Evolutionary conservation across 2,329 filamentous ascomycete species (phyloP), one percentile per base, ranked within the genome.

Genomic region (Zarea fungicola): DNA sequence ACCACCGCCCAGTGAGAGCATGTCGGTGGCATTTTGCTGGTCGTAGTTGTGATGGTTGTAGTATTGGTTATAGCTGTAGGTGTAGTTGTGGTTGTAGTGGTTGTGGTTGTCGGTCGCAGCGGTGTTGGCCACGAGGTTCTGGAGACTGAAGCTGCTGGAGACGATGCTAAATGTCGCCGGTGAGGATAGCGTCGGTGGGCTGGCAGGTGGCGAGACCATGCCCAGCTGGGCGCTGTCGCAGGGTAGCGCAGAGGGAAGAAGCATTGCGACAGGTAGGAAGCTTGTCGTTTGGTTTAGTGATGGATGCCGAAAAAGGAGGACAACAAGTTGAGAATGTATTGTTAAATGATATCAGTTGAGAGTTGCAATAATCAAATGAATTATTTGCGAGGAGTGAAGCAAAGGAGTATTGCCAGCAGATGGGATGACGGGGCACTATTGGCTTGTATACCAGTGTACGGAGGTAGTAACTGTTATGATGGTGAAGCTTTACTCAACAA

Each of bases 121-220:
- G 13, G 74, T 67, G 4, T 68, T 57, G 22, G 72, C 65, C 52
- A 83, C 72, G 58, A 83, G 77, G 3, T 75, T 76, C 59, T 84
- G 81, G 1, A 84, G 73, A 5, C 76, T 78, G 62, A 78, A 79
- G 61, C 80, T 84, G 40, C 79, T 77, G 52, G 69, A 73, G 63
- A 80, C 75, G 59, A 84, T 73, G 64, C 76, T 77, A 60, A 69
- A 71, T 55, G 81, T 66, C 18, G 75, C 66, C 7, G 64, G 68
- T 19, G 73, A 62, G 32, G 71, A 72, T 39, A 68, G 58, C 25
- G 70, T 67, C 6, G 76, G 74, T 47, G 78, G 77, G 63, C 77
- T 77, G 57, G 78, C 70, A 48, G 80, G 80, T 42, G 81, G 81
- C 45, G 80, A 83, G 53, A 76, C 73, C 62, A 82, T 71, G 60